Evolutionary conservation across 495 filamentous ascomycete species (phyloP), one percentile per base, ranked within the genome.

Genomic region (Penicillium samsonianum): DNA sequence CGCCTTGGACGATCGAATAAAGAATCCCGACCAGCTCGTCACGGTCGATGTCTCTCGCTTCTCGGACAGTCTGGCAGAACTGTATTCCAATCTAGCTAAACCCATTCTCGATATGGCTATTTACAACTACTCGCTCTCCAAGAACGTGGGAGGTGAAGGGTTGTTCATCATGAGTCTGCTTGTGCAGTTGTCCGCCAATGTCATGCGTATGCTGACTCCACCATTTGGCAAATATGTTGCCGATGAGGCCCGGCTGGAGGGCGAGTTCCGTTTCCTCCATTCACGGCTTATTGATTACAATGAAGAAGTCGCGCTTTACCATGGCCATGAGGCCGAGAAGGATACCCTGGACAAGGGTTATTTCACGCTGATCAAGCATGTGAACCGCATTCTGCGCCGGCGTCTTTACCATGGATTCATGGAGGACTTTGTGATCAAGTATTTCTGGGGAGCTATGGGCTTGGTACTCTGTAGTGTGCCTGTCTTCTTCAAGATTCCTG

Each of bases 361-460:
- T 67, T 98, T 98, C 71, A 98, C 95, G 5, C 77, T 98, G 8
- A 98, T 98, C 72, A 98, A 96, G 71, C 95, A 98, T 74, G 92
- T 98, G 67, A 98, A 98, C 68, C 91, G 94, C 65, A 96, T 97
- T 62, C 74, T 98, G 40, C 81, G 92, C 33, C 78, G 90, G 55
- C 82, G 94, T 26, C 87, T 98, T 62, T 98, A 96, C 68, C 91
- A 98, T 65, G 92, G 91, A 12, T 87, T 98, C 59, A 97, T 98
- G 94, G 95, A 98, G 68, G 94, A 98, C 69, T 98, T 96, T 74
- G 90, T 98, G 14, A 93, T 98, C 65, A 98, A 98, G 74, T 98
- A 98, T 67, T 94, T 96, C 77, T 98, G 94, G 94, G 95, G 95
- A 50, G 94, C 94, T 5, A 63, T 98, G 45, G 94, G 94, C 6